Conservation (phyloP, 345 rosid genomes). For the Camelina neglecta region DNA sequence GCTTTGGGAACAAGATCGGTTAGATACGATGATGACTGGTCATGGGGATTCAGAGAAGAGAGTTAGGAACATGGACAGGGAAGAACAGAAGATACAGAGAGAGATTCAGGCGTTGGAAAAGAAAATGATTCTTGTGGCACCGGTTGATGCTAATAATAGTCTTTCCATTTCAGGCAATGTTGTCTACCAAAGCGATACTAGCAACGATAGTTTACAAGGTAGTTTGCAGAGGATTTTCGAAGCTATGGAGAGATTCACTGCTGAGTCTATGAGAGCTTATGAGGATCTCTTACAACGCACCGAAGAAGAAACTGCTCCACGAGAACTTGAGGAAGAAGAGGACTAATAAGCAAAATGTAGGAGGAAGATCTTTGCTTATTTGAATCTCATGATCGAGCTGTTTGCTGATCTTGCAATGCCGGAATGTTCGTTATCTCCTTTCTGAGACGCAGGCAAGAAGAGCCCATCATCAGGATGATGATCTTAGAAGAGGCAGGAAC, state of each 20-base stretch:
- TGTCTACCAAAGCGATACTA: slow-evolving; percentile 80
- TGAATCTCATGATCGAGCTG: slow-evolving; percentile 16
- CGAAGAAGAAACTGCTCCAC: slow-evolving; percentile 64
- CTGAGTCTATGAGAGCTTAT: slow-evolving; percentile 66
- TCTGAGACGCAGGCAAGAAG: slow-evolving; percentile 14
- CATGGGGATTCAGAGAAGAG: slow-evolving; percentile 70
- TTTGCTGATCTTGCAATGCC: slow-evolving; percentile 36
- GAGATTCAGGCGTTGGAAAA: slow-evolving; percentile 90
- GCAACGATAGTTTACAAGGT: slow-evolving; percentile 66
- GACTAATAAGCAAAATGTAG: slow-evolving; percentile 30
- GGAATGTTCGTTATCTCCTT: not conserved
- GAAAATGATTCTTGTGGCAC: slow-evolving; percentile 59
- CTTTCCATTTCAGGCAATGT: slow-evolving; percentile 47
- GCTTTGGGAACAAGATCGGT: slow-evolving; percentile 81
- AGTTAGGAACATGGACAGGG: slow-evolving; percentile 67
- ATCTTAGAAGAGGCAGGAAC: slow-evolving; percentile 23
- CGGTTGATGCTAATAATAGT: slow-evolving; percentile 41
- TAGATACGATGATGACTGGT: slow-evolving; percentile 56
- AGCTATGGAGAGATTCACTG: slow-evolving; percentile 88
- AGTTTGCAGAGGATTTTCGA: slow-evolving; percentile 73
- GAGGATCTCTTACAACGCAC: slow-evolving; percentile 80
- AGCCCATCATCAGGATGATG: slow-evolving; percentile 12
- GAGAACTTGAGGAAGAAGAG: slow-evolving; percentile 50
- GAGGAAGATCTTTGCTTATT: slow-evolving; percentile 28
- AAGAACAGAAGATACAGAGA: slow-evolving; percentile 86